Base-by-base conservation (phyloP, 371 early-diverging fungal genomes). In the Homolaphlyctis polyrhiza region DNA sequence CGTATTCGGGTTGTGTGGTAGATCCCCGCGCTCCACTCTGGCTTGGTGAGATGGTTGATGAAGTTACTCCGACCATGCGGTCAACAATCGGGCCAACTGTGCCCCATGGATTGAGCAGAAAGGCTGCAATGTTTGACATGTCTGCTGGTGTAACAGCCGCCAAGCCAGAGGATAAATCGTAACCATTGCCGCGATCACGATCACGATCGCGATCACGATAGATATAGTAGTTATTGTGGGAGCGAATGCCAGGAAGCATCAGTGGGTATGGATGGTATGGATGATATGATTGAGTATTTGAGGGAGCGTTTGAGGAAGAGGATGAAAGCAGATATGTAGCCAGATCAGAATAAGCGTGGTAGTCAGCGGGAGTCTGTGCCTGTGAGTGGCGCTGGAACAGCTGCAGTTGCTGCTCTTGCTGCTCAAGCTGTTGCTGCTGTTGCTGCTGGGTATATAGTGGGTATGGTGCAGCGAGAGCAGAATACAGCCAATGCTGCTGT, bases 21-120 rank as follows among this genome's bases (percentile, higher is more conserved):
- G n/a, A n/a, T n/a, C n/a, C n/a, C n/a, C n/a, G n/a, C n/a, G n/a
- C n/a, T n/a, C n/a, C n/a, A n/a, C n/a, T n/a, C n/a, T n/a, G n/a
- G n/a, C n/a, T n/a, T n/a, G n/a, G n/a, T n/a, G n/a, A n/a, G n/a
- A n/a, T n/a, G n/a, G n/a, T n/a, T n/a, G n/a, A n/a, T n/a, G n/a
- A n/a, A n/a, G n/a, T n/a, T n/a, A n/a, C n/a, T 51, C 27, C 52
- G 32, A 51, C 52, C 52, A 51, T 32, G 32, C 14, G 52, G 32
- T 14, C 25, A 21, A 51, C 52, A 27, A 27, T 14, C 32, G 52
- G 32, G 25, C 52, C 52, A 21, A 51, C 27, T 6, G 52, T 51
- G 32, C 52, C 32, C 52, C 52, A 51, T 21, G 52, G 52, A 51
- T 51, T 55, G 57, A 30, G 57, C 16, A 30, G 18, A 8, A 33